Percentiles rank a stretch among this genome's conserved stretches.
phyloP scores from a whole-genome alignment of 2,329 filamentous ascomycete genomes.

The Nakataea oryzae region DNA sequence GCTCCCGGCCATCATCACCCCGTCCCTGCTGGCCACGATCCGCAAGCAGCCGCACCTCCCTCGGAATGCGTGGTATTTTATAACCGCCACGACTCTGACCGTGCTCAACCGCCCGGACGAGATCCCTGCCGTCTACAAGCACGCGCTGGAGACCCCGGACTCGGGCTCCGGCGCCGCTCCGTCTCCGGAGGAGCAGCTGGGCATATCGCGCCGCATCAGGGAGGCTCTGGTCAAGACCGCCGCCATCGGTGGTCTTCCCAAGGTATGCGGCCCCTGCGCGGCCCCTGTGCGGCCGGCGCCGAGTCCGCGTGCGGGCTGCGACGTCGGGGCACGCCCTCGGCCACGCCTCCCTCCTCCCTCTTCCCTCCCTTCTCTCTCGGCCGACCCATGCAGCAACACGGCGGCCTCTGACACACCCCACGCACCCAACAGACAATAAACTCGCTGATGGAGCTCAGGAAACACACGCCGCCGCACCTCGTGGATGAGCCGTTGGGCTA shows the following conservation, averaged over 20 bases:
- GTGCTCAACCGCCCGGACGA: constrained; percentile 38
- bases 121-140: constrained; percentile 30
- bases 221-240: constrained; percentile 38
- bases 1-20: constrained; percentile 23
- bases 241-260: constrained; percentile 37
- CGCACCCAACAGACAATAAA: constrained; percentile 27
- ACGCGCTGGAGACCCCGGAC: constrained; percentile 20
- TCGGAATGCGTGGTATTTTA: constrained; percentile 35
- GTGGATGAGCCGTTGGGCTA: constrained; percentile 23
- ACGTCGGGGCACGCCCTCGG: too few relatives aligned
- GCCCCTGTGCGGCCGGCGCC: too few relatives aligned
- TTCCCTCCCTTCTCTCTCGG: too few relatives aligned
- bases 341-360: too few relatives aligned
- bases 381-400: background rate
- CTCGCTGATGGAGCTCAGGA: constrained; percentile 31
- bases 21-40: constrained; percentile 28
- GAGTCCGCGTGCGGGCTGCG: too few relatives aligned
- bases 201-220: constrained; percentile 32
- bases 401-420: constrained; percentile 2
- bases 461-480: constrained; percentile 27
- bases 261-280: too few relatives aligned
- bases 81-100: constrained; percentile 32
- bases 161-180: constrained; percentile 15
- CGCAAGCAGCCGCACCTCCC: constrained; percentile 29
- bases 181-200: constrained; percentile 24